Base-by-base conservation (phyloP, 805 yeast genomes). In the Zygoascus biomembranicola region DNA sequence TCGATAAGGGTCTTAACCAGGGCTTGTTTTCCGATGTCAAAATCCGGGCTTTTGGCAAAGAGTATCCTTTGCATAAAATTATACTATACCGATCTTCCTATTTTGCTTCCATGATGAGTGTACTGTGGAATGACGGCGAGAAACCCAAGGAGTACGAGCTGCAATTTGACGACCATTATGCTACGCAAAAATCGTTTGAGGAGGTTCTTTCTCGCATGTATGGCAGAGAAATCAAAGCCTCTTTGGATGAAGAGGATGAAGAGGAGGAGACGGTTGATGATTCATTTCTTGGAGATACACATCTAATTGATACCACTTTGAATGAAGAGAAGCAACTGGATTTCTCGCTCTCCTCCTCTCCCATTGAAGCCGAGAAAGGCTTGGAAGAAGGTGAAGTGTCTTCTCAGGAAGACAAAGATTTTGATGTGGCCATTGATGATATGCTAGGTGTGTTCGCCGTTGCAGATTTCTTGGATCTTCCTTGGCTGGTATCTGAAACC, bases 381-480 rank as follows among this genome's bases (percentile, higher is more conserved):
- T 35, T 35, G 4, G 39, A 35, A 35, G 39, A 35, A 35, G 28
- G 28, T 23, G 39, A 35, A n/a, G 16, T n/a, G 10, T 35, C 39
- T 8, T 35, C 10, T 35, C 44, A 18, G 5, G 44, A 42, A 4
- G 44, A 42, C 10, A 42, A 18, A 16, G 26, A 32, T 3, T 11
- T n/a, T 8, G 41, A 28, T 32, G 5, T 11, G 31, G 41, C 23
- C 13, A 46, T 46, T 28, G 19, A n/a, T n/a, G 26, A 46, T 14
- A 14, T 46, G 41, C 49, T 46, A 8, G 69, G 69, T 16, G 67
- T 78, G 72, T 70, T 79, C 52, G 61, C 61, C n/a, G 55, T 59
- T 2, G 80, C 81, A 0, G 79, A 74, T 55, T 79, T 73, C 56
- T 61, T 79, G 42, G 80, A 73, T 42, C 67, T 80, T 23, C 70